Conservation (phyloP, 2,329 filamentous ascomycete genomes). For the Xylaria sp. region DNA sequence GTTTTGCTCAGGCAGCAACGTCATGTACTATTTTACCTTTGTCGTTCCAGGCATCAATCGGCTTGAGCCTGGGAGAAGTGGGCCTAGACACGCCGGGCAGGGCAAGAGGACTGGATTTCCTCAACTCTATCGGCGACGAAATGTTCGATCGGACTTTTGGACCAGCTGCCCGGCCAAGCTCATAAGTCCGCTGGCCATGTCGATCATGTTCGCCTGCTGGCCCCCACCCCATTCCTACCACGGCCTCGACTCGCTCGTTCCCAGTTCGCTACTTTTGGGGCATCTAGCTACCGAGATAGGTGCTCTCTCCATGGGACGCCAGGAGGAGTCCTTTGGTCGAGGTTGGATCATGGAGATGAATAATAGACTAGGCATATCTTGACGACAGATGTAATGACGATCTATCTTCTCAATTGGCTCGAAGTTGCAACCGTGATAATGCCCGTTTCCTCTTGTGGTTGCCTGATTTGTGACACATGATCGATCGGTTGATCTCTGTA, state of each 20-base stretch:
- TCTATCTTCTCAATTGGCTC: too few species aligned
- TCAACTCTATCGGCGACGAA: neutral
- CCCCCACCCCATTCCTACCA: neutral
- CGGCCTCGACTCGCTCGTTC: neutral
- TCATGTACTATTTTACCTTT: slow-evolving; percentile 13
- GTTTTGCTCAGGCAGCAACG: slow-evolving; percentile 18
- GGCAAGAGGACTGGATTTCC: slow-evolving; percentile 13
- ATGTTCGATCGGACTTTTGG: slow-evolving; percentile 8
- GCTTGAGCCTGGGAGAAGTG: slow-evolving; percentile 6
- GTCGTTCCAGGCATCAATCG: slow-evolving; percentile 13
- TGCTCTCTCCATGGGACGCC: slow-evolving; percentile 20
- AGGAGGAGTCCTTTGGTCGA: slow-evolving; percentile 5
- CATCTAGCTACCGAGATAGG: slow-evolving; percentile 13
- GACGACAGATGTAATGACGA: slow-evolving; percentile 20
- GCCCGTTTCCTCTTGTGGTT: too few species aligned
- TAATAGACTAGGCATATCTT: slow-evolving; percentile 6
- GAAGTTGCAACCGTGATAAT: too few species aligned
- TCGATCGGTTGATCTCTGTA: too few species aligned
- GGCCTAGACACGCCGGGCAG: neutral
- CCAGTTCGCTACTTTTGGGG: neutral
- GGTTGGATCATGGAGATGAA: slow-evolving; percentile 16
- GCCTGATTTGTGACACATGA: too few species aligned
- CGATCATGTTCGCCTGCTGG: slow-evolving; percentile 2
- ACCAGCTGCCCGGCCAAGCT: slow-evolving; percentile 11
- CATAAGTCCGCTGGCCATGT: slow-evolving; percentile 9